Conservation (phyloP, 371 early-diverging fungal genomes). For the Rhizomucor pusillus region DNA sequence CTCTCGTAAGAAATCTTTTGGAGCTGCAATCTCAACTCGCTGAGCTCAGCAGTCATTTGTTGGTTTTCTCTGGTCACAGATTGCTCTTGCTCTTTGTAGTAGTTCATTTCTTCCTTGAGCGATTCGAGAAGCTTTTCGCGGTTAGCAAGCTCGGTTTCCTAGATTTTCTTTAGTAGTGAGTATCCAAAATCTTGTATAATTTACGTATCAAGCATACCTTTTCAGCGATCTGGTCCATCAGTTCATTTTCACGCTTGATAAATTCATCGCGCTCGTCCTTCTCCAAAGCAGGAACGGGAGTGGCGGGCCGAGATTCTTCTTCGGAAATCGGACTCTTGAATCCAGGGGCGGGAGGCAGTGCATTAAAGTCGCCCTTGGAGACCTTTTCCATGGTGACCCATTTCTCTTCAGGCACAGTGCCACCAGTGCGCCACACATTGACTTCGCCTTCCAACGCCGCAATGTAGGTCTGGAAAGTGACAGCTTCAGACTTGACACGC, state of each 20-base stretch:
- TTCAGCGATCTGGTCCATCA: conserved; percentile 85
- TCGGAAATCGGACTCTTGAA: conserved; percentile 42
- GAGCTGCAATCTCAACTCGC: conserved; percentile 72
- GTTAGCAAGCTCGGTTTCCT: conserved; percentile 62
- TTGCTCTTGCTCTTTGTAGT: conserved; percentile 63
- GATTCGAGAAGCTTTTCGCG: conserved; percentile 55
- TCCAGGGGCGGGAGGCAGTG: conserved; percentile 45
- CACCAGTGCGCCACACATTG: conserved; percentile 82
- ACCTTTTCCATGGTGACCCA: conserved; percentile 75
- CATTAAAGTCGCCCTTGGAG: conserved; percentile 44
- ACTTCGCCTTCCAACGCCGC: conserved; percentile 84
- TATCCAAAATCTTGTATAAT: too few relatives aligned
- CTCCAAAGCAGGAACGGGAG: conserved; percentile 71
- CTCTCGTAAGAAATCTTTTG: conserved; percentile 84
- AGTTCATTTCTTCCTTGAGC: conserved; percentile 63
- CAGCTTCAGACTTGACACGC: conserved; percentile 75
- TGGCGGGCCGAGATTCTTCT: conserved; percentile 66
- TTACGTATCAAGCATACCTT: conserved; percentile 35
- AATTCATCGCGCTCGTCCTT: conserved; percentile 94
- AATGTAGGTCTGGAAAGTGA: conserved; percentile 80
- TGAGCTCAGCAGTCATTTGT: conserved; percentile 62
- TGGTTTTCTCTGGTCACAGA: conserved; percentile 70
- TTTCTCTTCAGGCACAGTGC: conserved; percentile 65
- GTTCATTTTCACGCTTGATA: conserved; percentile 88
- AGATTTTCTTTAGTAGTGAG: neutral